Evolutionary conservation across 257 asterid genomes (phyloP).

Genomic region (Solanum tarijense): DNA sequence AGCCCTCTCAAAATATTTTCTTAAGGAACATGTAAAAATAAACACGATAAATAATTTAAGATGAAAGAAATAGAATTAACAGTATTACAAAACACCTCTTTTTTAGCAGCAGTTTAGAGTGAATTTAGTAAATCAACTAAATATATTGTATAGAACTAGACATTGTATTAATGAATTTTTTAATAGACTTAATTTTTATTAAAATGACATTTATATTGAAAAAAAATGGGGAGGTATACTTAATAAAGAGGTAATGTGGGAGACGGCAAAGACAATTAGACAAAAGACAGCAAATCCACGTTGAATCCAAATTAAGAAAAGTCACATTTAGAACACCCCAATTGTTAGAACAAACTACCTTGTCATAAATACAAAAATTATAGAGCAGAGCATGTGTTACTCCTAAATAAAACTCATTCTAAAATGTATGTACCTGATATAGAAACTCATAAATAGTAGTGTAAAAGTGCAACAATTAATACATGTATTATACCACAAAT

Average conservation of each 20-base stretch:
- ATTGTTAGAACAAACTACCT: background rate
- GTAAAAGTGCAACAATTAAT: background rate
- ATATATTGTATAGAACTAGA: background rate
- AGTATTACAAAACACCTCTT: background rate
- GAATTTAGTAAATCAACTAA: background rate
- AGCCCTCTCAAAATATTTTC: background rate
- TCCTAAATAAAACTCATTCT: background rate
- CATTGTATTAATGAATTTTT: background rate
- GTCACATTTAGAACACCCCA: background rate
- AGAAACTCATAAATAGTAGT: background rate
- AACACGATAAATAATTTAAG: background rate
- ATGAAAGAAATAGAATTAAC: background rate
- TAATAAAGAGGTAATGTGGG: background rate
- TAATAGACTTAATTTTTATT: background rate
- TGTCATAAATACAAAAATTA: background rate
- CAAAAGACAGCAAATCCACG: slow-evolving; percentile 9
- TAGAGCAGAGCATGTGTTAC: background rate
- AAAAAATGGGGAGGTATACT: background rate
- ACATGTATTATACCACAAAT: too few relatives aligned
- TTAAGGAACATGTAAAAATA: background rate
- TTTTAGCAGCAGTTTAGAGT: background rate
- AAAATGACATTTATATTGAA: background rate
- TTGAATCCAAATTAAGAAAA: background rate
- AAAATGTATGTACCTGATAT: background rate
- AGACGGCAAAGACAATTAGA: slow-evolving; percentile 4